These are phyloP conservation scores for Capillidium rhysosporum DNA, from an alignment of 371 early-diverging fungal species.

Conservation along the genomic window DNA sequence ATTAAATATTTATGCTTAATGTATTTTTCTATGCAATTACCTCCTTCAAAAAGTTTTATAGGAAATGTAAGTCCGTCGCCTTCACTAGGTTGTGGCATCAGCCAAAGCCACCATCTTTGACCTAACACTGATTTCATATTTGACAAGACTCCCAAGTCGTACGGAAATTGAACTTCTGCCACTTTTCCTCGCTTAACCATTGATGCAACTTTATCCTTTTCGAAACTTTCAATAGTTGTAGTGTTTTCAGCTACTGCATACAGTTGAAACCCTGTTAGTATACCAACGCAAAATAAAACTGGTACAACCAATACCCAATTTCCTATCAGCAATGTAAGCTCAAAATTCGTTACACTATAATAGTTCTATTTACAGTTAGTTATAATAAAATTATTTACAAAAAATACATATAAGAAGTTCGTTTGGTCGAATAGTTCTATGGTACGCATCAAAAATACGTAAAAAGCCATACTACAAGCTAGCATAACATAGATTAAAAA, in stretches of 20 bases:
- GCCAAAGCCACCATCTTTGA: slow-evolving; percentile 38
- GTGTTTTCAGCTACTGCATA: slow-evolving; percentile 68
- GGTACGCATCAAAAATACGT: slow-evolving; percentile 17
- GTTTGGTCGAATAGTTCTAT: slow-evolving; percentile 24
- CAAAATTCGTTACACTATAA: slow-evolving; percentile 34
- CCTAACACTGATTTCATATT: slow-evolving; percentile 72
- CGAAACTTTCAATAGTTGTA: slow-evolving; percentile 86
- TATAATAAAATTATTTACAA: neutral
- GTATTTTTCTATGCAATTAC: slow-evolving; percentile 8
- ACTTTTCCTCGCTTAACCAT: slow-evolving; percentile 41
- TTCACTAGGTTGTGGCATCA: slow-evolving; percentile 30
- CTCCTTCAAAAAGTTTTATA: slow-evolving; percentile 22
- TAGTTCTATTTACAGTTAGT: slow-evolving; percentile 7
- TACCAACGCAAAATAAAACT: slow-evolving; percentile 55
- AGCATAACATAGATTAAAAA: slow-evolving; percentile 54
- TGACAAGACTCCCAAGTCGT: slow-evolving; percentile 62
- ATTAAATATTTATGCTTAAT: neutral
- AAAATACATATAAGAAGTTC: slow-evolving; percentile 16
- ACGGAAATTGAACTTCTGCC: slow-evolving; percentile 57
- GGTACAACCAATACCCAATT: slow-evolving; percentile 42
- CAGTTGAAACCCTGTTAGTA: slow-evolving; percentile 61
- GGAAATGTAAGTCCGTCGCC: slow-evolving; percentile 60
- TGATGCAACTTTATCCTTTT: slow-evolving; percentile 61
- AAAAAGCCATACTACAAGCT: slow-evolving; percentile 24
- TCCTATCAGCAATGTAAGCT: slow-evolving; percentile 45